phyloP scores from a whole-genome alignment of 345 rosid species.

The Xanthoceras sorbifolium region DNA sequence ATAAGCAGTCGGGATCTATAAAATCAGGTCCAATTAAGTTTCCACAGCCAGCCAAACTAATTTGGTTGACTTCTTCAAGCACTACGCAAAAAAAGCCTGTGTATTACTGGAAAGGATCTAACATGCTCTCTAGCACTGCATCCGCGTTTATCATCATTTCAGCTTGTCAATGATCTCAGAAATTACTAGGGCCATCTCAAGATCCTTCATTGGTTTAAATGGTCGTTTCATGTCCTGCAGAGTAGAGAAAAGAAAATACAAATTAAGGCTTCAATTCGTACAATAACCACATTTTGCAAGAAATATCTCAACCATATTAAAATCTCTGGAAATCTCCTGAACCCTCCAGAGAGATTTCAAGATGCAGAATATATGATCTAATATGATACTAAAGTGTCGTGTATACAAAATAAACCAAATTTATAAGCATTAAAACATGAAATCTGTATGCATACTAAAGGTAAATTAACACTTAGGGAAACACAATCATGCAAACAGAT shows the following conservation, averaged over 20 bases:
- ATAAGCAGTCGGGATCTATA: no score
- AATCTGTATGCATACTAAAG: background rate
- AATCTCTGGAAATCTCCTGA: background rate
- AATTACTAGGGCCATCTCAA: constrained; percentile 69
- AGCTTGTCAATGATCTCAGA: constrained; percentile 54
- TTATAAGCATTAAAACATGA: background rate
- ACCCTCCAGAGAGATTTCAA: background rate
- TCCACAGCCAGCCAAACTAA: background rate
- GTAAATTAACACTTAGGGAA: background rate
- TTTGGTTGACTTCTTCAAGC: constrained; percentile 6
- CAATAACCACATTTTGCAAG: background rate
- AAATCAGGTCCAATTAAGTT: background rate
- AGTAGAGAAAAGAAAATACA: constrained; percentile 7
- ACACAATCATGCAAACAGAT: background rate
- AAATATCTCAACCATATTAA: background rate
- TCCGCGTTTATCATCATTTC: constrained; percentile 30
- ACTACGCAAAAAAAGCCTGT: background rate
- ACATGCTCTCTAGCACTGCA: background rate
- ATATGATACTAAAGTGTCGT: background rate
- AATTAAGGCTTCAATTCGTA: background rate
- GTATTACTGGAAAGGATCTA: background rate
- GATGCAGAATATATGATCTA: background rate
- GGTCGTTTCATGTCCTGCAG: constrained; percentile 86
- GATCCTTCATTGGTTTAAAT: constrained; percentile 74
- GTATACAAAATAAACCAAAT: background rate